Evolutionary conservation across 306 rosid genomes (phyloP).

Genomic region (Fragaria ananassa): DNA sequence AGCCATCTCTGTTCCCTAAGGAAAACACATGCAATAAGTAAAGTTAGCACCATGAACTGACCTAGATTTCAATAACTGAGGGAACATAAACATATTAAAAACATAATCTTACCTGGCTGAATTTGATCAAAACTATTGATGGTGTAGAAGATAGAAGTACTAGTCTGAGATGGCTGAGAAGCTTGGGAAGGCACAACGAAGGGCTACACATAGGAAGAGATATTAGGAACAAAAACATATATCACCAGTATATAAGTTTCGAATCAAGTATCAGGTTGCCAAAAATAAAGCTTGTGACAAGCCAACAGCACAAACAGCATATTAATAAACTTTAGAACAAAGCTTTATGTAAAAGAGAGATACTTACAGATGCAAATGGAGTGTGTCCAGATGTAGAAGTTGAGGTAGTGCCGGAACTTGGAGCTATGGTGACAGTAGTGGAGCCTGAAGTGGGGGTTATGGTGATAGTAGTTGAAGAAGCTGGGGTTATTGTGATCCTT

Average conservation of each 20-base stretch:
- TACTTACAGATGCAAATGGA: background rate
- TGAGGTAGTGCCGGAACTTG: background rate
- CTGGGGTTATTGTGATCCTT: background rate
- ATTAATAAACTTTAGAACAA: background rate
- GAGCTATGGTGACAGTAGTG: background rate
- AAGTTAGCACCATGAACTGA: slow-evolving; percentile 23
- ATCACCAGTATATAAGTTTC: background rate
- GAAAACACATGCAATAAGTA: background rate
- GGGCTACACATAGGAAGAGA: slow-evolving; percentile 37
- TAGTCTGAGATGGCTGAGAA: slow-evolving; percentile 46
- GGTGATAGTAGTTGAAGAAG: background rate
- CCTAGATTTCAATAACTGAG: background rate
- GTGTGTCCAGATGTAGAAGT: background rate
- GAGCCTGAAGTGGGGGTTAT: background rate
- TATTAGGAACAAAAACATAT: background rate
- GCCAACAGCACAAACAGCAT: background rate
- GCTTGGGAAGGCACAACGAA: slow-evolving; percentile 52
- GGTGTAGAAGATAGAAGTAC: slow-evolving; percentile 34
- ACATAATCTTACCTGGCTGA: slow-evolving; percentile 56
- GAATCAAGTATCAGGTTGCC: background rate
- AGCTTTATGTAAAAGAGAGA: background rate
- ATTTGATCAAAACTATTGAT: slow-evolving; percentile 47
- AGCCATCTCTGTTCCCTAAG: slow-evolving; percentile 50
- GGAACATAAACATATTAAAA: slow-evolving; percentile 8
- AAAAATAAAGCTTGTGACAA: background rate